These are phyloP conservation scores for Raddia guianensis DNA, from an alignment of 176 grass and related monocot species.

Conservation along the genomic window DNA sequence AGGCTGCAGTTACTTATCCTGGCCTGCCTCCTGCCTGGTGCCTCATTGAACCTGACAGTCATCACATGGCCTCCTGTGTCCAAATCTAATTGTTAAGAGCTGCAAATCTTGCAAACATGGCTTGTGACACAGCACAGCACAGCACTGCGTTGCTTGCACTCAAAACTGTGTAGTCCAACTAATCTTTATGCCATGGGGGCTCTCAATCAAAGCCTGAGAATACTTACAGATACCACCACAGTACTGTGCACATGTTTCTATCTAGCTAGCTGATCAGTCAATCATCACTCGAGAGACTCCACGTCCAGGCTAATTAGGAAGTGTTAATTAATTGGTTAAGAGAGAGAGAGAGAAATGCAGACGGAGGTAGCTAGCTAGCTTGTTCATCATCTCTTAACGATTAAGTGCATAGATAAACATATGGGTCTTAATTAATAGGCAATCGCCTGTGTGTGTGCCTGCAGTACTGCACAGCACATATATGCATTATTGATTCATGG, in stretches of 20 bases:
- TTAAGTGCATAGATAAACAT: neutral
- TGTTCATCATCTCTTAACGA: neutral
- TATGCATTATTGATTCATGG: neutral
- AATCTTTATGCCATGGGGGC: conserved; percentile 20
- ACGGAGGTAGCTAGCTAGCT: neutral
- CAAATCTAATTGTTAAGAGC: conserved; percentile 49
- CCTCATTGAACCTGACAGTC: conserved; percentile 20
- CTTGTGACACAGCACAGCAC: conserved; percentile 17
- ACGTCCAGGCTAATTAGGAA: neutral
- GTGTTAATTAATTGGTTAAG: neutral
- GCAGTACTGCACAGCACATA: conserved; percentile 1
- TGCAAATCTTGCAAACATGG: conserved; percentile 46
- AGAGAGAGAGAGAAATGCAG: neutral
- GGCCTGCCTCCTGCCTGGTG: conserved; percentile 23
- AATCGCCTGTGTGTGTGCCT: conserved; percentile 4
- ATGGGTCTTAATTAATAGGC: conserved; percentile 15
- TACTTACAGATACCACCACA: neutral
- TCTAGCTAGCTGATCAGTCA: conserved; percentile 6
- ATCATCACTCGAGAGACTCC: neutral
- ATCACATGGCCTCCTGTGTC: conserved; percentile 40
- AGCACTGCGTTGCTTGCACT: conserved; percentile 29
- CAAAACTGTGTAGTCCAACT: conserved; percentile 24
- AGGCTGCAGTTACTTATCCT: conserved; percentile 20
- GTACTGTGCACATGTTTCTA: conserved; percentile 29
- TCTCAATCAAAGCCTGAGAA: conserved; percentile 30